phyloP scores from a whole-genome alignment of 2,329 filamentous ascomycete species.

The Lasiodiplodia hormozganensis region DNA sequence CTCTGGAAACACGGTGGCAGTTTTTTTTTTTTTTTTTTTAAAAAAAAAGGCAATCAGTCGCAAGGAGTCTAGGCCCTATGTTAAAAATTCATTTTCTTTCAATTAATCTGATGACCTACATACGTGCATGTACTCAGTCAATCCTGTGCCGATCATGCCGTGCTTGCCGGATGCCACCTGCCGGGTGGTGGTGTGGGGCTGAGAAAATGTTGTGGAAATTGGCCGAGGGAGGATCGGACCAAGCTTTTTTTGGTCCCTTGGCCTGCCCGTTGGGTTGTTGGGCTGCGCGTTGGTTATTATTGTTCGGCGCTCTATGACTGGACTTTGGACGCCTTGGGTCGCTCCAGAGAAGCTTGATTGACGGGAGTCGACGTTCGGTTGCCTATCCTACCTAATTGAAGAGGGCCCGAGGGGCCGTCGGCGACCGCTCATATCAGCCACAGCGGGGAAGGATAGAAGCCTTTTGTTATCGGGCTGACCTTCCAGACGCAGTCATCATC shows the following conservation, averaged over 20 bases:
- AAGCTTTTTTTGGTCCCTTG: not conserved
- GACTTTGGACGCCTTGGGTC: not conserved
- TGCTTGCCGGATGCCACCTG: not conserved
- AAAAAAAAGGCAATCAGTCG: no score
- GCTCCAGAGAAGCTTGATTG: no score
- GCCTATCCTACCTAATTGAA: not conserved
- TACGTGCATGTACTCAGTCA: not conserved
- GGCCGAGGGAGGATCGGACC: slow-evolving; percentile 2
- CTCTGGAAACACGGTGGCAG: no score
- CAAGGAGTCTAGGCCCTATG: no score
- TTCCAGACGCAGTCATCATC: not conserved
- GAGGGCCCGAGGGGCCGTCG: not conserved
- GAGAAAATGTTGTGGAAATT: not conserved
- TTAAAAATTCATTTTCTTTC: not conserved
- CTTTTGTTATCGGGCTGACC: not conserved
- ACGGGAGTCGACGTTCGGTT: no score
- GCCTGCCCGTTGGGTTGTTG: not conserved
- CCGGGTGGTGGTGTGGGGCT: not conserved
- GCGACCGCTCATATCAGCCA: not conserved
- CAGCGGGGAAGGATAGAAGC: not conserved
- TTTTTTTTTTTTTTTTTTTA: no score
- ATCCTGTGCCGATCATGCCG: not conserved
- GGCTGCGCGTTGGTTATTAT: not conserved
- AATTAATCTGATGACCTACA: not conserved
- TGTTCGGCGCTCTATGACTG: not conserved